Evolutionary conservation across 306 rosid species (phyloP).

Genomic region (Citrullus colocynthis): DNA sequence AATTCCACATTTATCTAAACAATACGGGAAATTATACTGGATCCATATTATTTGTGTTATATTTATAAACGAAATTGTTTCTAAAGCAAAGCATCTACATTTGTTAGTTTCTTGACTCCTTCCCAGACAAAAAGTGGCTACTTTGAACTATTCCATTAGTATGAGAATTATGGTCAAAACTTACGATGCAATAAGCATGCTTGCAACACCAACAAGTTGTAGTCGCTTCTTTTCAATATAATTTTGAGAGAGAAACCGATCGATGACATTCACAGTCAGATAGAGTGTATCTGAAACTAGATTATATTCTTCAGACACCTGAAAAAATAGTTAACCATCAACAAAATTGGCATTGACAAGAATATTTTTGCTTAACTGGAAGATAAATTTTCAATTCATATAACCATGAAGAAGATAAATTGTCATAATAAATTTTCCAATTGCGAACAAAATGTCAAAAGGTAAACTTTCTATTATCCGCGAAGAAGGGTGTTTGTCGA

Average conservation of each 20-base stretch:
- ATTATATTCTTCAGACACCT: slow-evolving; percentile 86
- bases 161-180: slow-evolving; percentile 12
- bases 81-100: neutral
- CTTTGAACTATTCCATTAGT: neutral
- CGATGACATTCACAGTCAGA: slow-evolving; percentile 77
- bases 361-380: neutral
- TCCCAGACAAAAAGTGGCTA: neutral
- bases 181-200: slow-evolving; percentile 94
- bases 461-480: neutral
- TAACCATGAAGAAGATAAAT: neutral
- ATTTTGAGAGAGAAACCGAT: slow-evolving; percentile 64
- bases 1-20: neutral
- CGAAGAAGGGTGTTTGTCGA: neutral
- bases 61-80: neutral
- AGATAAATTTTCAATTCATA: neutral
- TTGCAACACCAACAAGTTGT: slow-evolving; percentile 75
- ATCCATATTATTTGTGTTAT: neutral
- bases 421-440: neutral
- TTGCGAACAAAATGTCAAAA: neutral
- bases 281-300: slow-evolving; percentile 86
- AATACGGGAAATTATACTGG: neutral
- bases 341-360: slow-evolving; percentile 7
- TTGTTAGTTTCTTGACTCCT: neutral
- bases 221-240: slow-evolving; percentile 51
- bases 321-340: slow-evolving; percentile 16